Conservation (phyloP, 2,329 filamentous ascomycete genomes). For the Alternaria dauci region DNA sequence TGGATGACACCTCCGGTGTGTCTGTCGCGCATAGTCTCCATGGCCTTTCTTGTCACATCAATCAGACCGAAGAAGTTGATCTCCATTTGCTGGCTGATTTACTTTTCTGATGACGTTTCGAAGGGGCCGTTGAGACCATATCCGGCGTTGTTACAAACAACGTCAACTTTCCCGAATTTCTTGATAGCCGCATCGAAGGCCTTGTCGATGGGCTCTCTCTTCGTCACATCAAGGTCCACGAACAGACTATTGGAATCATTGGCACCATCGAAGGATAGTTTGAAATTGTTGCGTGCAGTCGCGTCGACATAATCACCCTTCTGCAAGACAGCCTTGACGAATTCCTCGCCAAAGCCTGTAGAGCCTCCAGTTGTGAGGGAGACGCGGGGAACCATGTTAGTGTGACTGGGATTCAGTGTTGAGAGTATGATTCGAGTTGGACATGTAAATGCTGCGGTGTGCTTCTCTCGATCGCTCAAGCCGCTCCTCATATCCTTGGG, state of each 20-base stretch:
- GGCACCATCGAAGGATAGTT: constrained; percentile 50
- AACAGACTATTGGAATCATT: constrained; percentile 60
- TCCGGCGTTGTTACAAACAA: constrained; percentile 69
- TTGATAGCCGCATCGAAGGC: constrained; percentile 57
- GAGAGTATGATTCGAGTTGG: too few species aligned
- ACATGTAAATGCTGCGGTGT: not conserved
- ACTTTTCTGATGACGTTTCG: constrained; percentile 60
- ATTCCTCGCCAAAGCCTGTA: constrained; percentile 58
- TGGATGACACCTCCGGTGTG: constrained; percentile 64
- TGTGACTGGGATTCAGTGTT: not conserved
- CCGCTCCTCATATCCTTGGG: not conserved
- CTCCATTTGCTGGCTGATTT: constrained; percentile 64
- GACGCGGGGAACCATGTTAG: constrained; percentile 53
- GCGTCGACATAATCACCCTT: constrained; percentile 57
- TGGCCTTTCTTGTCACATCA: constrained; percentile 59
- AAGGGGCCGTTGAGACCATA: constrained; percentile 64
- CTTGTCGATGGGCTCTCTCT: constrained; percentile 54
- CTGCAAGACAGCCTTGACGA: constrained; percentile 54
- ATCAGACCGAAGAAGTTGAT: constrained; percentile 68
- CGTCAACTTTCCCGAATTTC: constrained; percentile 65
- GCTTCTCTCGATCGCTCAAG: not conserved
- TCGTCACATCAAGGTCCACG: constrained; percentile 63
- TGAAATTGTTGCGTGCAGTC: constrained; percentile 57
- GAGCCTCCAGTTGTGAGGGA: constrained; percentile 59
- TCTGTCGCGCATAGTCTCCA: constrained; percentile 56